Evolutionary conservation across 768 basidiomycete species (phyloP), one percentile per base, ranked within the genome.

Genomic region (Galerina sulciceps): DNA sequence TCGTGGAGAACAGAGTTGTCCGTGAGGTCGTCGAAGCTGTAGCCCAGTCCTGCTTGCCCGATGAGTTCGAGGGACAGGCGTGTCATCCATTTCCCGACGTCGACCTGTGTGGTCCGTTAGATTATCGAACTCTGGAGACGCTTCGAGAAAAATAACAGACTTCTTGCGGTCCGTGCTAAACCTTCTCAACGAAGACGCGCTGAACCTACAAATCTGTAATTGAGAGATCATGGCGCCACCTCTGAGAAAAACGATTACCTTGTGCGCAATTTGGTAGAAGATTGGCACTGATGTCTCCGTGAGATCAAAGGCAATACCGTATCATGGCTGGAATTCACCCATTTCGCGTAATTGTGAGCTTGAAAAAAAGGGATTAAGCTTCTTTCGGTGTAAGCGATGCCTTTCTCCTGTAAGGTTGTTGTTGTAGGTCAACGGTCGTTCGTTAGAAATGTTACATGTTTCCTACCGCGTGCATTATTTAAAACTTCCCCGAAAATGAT

Each of bases 31-130:
- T 81, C 79, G 40, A 81, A 80, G 13, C 75, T 76, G 47, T 72
- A 73, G 4, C 80, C 79, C n/a, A 85, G 70, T 3, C 82, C 81
- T 22, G 75, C 78, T 69, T 80, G 80, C 14, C 80, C 81, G 48
- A 85, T 77, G 38, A 83, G 70, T 57, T 84, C 82, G 18, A 84
- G 71, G 15, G 82, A 78, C 13, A 75, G 71, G 4, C 82, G 73
- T 11, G 77, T 68, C 67, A 75, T 73, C 78, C 79, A 80, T 17
- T 66, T 58, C 8, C 68, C 46, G 10, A 78, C 47, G 55, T 80
- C 76, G 26, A 80, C 65, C 76, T 78, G 49, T 31, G 4, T 31
- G 26, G 26, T 31, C 26, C 26, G 4, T 18, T 6, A 22, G 15
- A 15, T 14, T 38, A 41, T 26, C 13, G 40, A 34, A 5, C 1